Base-by-base conservation (phyloP, 495 filamentous ascomycete species). In the Penicillium parvum region DNA sequence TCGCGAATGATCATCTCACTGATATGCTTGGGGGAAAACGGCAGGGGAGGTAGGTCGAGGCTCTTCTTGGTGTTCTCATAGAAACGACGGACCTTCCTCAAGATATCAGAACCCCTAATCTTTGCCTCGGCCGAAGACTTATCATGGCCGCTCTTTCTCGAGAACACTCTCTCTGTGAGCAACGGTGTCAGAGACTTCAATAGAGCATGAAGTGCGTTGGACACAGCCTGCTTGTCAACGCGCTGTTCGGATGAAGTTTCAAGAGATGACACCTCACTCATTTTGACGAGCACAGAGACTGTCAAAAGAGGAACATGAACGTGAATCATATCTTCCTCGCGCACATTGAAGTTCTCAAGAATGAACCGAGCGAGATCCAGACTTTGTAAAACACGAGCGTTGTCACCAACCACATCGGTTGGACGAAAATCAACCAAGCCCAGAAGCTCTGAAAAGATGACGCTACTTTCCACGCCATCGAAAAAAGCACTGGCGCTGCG, bases 401-500 rank as follows among this genome's bases (percentile, higher is more conserved):
- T 61, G 14, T 72, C 65, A 4, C 61, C 63, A 6, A 69, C 53
- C 12, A 64, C 23, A 16, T 63, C 55, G 3, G 46, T 52, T 4
- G 47, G 16, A 15, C 55, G 55, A 40, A 58, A 68, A 29, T 71
- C 63, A 45, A 74, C 37, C 18, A 73, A 37, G 18, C 73, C 65
- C 35, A 91, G 65, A 15, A 96, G 75, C 57, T 95, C 84, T 17
- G 83, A 81, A 75, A 95, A 99, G 16, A 99, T 96, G 28, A 96
- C 71, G 3, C 84, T 82, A 49, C 90, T 90, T 63, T 99, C 94
- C 21, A 99, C 88, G 4, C 89, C 91, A 63, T 99, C 91, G 50
- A 99, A 97, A 63, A 99, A 97, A 27, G 88, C 83, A 53, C 83
- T 95, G 6, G 91, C 94, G 52, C 92, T 97, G 39, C 86, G 77